Evolutionary conservation across 108 stramenopile species (phyloP).

Genomic region (Stephanodiscus minutulus): DNA sequence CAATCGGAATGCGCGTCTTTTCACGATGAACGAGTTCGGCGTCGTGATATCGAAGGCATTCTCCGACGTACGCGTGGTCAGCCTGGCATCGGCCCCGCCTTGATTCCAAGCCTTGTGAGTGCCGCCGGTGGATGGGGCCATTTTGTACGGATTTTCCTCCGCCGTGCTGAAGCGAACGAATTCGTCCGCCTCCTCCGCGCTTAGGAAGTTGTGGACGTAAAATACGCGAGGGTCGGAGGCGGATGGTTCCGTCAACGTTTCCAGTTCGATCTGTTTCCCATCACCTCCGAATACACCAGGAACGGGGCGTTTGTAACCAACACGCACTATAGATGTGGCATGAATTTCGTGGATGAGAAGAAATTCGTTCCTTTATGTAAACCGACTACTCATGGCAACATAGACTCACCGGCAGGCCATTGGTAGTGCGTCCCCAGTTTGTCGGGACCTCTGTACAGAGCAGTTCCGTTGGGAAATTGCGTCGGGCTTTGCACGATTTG

Average conservation of each 20-base stretch:
- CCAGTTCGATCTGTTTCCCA: conserved; percentile 46
- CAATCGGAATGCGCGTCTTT: conserved; percentile 49
- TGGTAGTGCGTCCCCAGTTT: conserved; percentile 52
- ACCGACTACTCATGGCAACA: not conserved
- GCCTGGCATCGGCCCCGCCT: conserved; percentile 34
- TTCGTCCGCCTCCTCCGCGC: conserved; percentile 40
- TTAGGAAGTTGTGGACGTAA: conserved; percentile 54
- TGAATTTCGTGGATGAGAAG: not conserved
- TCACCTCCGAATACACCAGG: conserved; percentile 40
- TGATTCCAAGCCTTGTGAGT: conserved; percentile 52
- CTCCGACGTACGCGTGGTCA: conserved; percentile 49
- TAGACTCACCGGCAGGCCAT: conserved; percentile 40
- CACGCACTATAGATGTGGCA: conserved; percentile 5
- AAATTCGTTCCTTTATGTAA: not conserved
- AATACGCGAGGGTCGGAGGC: conserved; percentile 50
- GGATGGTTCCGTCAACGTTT: conserved; percentile 44
- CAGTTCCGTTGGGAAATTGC: conserved; percentile 47
- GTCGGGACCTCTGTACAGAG: conserved; percentile 41
- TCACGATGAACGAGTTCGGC: conserved; percentile 29
- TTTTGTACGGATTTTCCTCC: conserved; percentile 44
- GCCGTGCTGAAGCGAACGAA: conserved; percentile 39
- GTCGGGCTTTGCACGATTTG: conserved; percentile 45
- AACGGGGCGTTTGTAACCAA: conserved; percentile 48
- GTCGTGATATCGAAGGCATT: conserved; percentile 54
- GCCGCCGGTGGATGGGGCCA: conserved; percentile 53